Evolutionary conservation across 352 stramenopile species (phyloP).

Genomic region (Phytophthora sojae): DNA sequence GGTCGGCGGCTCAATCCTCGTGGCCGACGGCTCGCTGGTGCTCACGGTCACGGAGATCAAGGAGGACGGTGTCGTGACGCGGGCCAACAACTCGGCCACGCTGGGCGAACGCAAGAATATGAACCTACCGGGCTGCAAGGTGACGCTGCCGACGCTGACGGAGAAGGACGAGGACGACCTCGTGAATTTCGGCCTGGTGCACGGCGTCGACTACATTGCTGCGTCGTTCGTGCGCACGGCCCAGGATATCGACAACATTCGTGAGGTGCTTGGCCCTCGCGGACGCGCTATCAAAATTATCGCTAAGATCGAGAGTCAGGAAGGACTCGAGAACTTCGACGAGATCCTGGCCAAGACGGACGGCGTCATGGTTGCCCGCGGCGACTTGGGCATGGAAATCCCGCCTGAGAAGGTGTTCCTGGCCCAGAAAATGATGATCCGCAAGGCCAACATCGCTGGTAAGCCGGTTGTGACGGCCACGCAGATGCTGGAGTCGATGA

Average conservation of each 20-base stretch:
- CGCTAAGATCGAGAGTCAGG: slow-evolving; percentile 98
- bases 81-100: slow-evolving; percentile 80
- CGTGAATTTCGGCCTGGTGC: slow-evolving; percentile 94
- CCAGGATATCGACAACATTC: slow-evolving; percentile 97
- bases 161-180: slow-evolving; percentile 95
- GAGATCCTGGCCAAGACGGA: slow-evolving; percentile 98
- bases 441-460: slow-evolving; percentile 94
- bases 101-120: slow-evolving; percentile 97
- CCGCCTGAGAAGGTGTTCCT: slow-evolving; percentile 98
- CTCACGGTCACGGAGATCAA: slow-evolving; percentile 89
- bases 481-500: slow-evolving; percentile 99
- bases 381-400: slow-evolving; percentile 99
- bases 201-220: slow-evolving; percentile 98
- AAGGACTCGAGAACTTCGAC: slow-evolving; percentile 96
- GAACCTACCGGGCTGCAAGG: slow-evolving; percentile 94
- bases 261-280: slow-evolving; percentile 86
- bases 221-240: slow-evolving; percentile 98
- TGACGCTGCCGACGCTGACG: slow-evolving; percentile 93
- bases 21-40: slow-evolving; percentile 95
- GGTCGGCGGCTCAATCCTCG: slow-evolving; percentile 92
- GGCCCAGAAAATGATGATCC: slow-evolving; percentile 99
- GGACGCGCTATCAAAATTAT: slow-evolving; percentile 95
- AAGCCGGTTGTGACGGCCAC: slow-evolving; percentile 98
- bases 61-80: slow-evolving; percentile 79
- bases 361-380: slow-evolving; percentile 99